Base-by-base conservation (phyloP, 768 basidiomycete genomes). In the Mycena capillaripes region DNA sequence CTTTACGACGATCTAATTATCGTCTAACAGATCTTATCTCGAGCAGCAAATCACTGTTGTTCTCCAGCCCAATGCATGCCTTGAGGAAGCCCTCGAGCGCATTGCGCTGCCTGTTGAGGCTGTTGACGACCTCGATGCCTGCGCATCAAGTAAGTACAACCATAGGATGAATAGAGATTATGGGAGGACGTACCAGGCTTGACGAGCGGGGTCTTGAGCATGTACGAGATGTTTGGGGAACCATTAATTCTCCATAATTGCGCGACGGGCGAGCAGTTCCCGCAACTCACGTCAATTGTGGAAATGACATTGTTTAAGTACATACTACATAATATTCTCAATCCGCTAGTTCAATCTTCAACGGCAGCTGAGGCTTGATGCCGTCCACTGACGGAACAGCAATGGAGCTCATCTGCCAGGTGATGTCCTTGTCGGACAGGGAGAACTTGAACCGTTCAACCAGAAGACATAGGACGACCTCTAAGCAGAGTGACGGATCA, bases 151-250 rank as follows among this genome's bases (percentile, higher is more conserved):
- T 66, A 9, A 69, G 46, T 17, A 57, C 71, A 53, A 21, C 1
- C 19, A 25, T 42, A 65, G 19, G 56, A 40, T 14, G 42, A 8
- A 36, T 44, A 30, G 23, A n/a, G 29, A n/a, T 55, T 3, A n/a
- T n/a, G n/a, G n/a, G n/a, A n/a, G 7, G 38, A 76, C 86, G 69
- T 77, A 89, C 92, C 94, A 76, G 94, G 95, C 87, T 97, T 97
- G 84, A 97, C 96, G 79, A 97, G 90, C n/a, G 96, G 96, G 0
- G 96, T 96, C 88, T 98, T 98, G 85, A 97, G 92, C 96, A 98
- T 97, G 89, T 97, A 98, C 50, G 92, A 94, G 66, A 98, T n/a
- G n/a, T n/a, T n/a, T n/a, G n/a, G n/a, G n/a, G n/a, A n/a, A n/a
- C n/a, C n/a, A n/a, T n/a, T n/a, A n/a, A n/a, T n/a, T n/a, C n/a